Evolutionary conservation across 2,329 filamentous ascomycete species (phyloP), one percentile per base, ranked within the genome.

Genomic region (Talaromyces islandicus): DNA sequence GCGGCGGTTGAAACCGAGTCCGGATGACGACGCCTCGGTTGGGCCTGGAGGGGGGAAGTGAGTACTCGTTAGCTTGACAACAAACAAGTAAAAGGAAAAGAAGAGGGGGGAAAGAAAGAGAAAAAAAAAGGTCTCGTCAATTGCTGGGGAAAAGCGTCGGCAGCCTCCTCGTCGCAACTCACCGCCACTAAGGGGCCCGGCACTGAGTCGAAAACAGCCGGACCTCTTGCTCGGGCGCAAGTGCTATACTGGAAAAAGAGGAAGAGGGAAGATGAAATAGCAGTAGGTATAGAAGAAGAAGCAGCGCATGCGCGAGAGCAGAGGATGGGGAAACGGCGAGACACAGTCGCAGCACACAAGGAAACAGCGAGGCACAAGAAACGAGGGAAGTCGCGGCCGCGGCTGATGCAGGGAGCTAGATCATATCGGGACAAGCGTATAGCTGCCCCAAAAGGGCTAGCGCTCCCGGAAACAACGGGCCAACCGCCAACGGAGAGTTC

Each of bases 151-250:
- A 35, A 24, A 43, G 14, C 52, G 59, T 25, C 38, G 27, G 27
- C 38, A 41, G 62, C 56, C 29, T 35, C 38, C 12, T 55, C n/a
- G 51, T 32, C 25, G n/a, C 27, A 60, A 71, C 74, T 75, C 65
- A 77, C 75, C 72, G 67, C 59, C 57, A 61, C 73, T 66, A 64
- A 71, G 68, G 59, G 68, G 68, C 56, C 74, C 67, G 53, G 35
- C 35, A 67, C 71, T 75, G 41, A 68, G 71, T 73, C 63, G 72
- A 66, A 27, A 73, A 75, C 59, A 67, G 69, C 62, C 73, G 69
- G 63, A 70, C 73, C 57, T 63, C 64, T 56, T 69, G 68, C 60
- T 75, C 70, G 62, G 67, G 69, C 57, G 70, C 66, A 62, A 67
- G 66, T 38, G 71, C 14, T n/a, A 3, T 7, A 7, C 35, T 46